Evolutionary conservation across 148 eudicot species (phyloP).

Genomic region (Salicornia ramosissima): DNA sequence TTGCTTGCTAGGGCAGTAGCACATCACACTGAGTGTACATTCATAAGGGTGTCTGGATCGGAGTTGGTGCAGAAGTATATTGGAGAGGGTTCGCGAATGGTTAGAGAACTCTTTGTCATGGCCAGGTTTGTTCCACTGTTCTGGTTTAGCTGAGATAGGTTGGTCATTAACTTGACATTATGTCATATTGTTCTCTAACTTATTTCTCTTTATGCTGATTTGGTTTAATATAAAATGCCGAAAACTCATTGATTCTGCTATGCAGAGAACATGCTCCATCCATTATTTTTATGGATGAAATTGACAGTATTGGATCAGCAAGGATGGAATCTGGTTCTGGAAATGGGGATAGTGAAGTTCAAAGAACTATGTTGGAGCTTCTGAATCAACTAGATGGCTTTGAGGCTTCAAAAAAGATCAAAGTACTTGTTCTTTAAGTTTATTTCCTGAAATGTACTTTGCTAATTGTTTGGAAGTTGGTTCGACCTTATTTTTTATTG

Average conservation of each 20-base stretch:
- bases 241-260: conserved; percentile 13
- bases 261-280: conserved; percentile 73
- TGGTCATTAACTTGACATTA: background rate
- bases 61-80: conserved; percentile 73
- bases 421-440: conserved; percentile 26
- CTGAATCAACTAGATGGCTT: conserved; percentile 74
- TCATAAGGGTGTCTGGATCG: conserved; percentile 71
- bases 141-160: background rate
- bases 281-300: conserved; percentile 72
- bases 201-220: background rate
- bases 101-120: conserved; percentile 75
- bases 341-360: conserved; percentile 78
- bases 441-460: background rate
- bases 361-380: conserved; percentile 74
- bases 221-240: background rate
- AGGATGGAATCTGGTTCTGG: conserved; percentile 78
- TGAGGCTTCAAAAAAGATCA: conserved; percentile 68
- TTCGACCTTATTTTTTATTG: conserved; percentile 1
- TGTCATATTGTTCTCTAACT: background rate
- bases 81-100: conserved; percentile 80
- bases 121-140: conserved; percentile 48
- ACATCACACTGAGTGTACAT: conserved; percentile 69
- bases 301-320: conserved; percentile 69
- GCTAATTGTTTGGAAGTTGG: background rate
- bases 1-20: conserved; percentile 74